phyloP scores from a whole-genome alignment of 176 grass and related monocot genomes.

The Bothriochloa decipiens region DNA sequence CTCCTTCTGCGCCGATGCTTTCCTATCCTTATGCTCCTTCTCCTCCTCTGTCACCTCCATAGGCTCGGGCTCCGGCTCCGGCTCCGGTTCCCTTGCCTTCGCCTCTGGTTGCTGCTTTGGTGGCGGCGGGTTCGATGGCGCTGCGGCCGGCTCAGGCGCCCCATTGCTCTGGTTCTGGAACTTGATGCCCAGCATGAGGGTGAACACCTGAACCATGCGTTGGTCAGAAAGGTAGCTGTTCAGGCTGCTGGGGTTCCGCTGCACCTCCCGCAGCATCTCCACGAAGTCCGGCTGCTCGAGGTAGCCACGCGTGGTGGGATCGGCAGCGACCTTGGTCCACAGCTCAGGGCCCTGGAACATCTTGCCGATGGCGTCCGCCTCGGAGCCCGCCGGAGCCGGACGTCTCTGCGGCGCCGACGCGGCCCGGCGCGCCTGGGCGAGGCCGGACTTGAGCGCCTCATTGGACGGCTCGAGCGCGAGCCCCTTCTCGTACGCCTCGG shows the following conservation, averaged over 20 bases:
- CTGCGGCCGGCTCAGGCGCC: conserved; percentile 22
- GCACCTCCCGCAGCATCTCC: conserved; percentile 84
- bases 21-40: conserved; percentile 65
- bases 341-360: conserved; percentile 95
- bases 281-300: conserved; percentile 89
- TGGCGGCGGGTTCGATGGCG: conserved; percentile 35
- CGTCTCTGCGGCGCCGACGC: conserved; percentile 29
- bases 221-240: conserved; percentile 76
- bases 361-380: conserved; percentile 57
- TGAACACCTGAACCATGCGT: conserved; percentile 92
- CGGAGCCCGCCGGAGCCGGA: not conserved
- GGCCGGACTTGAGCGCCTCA: conserved; percentile 64
- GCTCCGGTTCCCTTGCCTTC: conserved; percentile 55
- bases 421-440: conserved; percentile 62
- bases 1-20: conserved; percentile 68
- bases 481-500: conserved; percentile 80
- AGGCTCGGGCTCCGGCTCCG: conserved; percentile 51
- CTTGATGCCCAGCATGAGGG: conserved; percentile 84
- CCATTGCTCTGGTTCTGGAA: conserved; percentile 46
- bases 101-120: conserved; percentile 28
- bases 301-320: conserved; percentile 74
- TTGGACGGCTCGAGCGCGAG: conserved; percentile 75
- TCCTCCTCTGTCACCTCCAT: conserved; percentile 72
- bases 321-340: conserved; percentile 82
- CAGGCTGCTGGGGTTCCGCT: conserved; percentile 79